phyloP scores from a whole-genome alignment of 208 protist genomes.

The Leishmania lainsoni region DNA sequence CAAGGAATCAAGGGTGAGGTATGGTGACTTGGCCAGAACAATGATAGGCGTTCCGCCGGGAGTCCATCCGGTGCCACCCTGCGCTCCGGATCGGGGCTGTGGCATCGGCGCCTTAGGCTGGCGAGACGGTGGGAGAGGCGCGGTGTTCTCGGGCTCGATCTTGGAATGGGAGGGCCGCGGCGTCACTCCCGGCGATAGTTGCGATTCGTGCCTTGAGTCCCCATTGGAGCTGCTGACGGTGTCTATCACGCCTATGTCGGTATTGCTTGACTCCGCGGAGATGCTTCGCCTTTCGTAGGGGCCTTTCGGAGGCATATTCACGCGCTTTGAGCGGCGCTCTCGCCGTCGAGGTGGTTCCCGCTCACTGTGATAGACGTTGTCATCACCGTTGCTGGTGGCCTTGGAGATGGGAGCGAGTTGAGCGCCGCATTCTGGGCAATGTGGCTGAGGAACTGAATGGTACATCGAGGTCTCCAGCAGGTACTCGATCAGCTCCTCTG shows the following conservation, averaged over 20 bases:
- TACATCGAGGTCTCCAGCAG: conserved; percentile 14
- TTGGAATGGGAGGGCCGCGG: not conserved
- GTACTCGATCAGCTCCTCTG: conserved; percentile 21
- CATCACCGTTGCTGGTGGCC: not conserved
- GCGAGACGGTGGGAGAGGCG: not conserved
- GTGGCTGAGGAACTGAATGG: conserved; percentile 15
- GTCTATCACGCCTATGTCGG: not conserved
- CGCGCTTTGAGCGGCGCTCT: not conserved
- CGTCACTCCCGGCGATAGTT: not conserved
- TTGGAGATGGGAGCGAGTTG: not conserved
- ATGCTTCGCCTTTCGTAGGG: not conserved
- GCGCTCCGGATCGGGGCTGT: not conserved
- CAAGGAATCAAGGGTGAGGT: conserved; percentile 26
- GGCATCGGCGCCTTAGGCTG: not conserved
- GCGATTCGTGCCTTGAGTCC: not conserved
- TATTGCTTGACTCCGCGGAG: not conserved
- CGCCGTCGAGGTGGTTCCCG: not conserved
- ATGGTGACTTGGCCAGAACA: conserved; percentile 25
- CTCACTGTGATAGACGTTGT: not conserved
- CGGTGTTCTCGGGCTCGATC: too few species aligned
- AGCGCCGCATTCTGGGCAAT: conserved; percentile 25
- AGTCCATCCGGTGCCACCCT: not conserved
- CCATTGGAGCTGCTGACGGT: not conserved
- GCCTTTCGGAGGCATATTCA: not conserved
- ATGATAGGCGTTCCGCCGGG: not conserved